Evolutionary conservation across 139 green algal genomes (phyloP).

Genomic region (Yamagishiella unicocca): DNA sequence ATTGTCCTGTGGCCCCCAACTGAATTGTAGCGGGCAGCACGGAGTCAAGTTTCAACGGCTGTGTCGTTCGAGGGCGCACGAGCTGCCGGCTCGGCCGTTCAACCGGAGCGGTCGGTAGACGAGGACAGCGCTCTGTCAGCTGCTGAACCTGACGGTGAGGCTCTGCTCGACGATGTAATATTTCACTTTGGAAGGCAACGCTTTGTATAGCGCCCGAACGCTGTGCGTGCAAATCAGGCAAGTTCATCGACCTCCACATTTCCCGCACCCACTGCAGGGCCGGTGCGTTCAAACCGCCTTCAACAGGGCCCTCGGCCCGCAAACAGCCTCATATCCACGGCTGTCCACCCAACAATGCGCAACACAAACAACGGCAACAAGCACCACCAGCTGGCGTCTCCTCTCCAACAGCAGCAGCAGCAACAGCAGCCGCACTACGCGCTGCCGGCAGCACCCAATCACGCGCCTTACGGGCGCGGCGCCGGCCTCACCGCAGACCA

Average conservation of each 20-base stretch:
- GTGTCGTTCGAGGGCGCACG: slow-evolving; percentile 67
- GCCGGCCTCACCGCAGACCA: slow-evolving; percentile 36
- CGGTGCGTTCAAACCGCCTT: slow-evolving; percentile 7
- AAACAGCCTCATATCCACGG: slow-evolving; percentile 69
- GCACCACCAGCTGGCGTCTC: not conserved
- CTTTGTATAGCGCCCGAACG: no score
- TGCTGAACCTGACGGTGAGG: slow-evolving; percentile 61
- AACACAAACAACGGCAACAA: not conserved
- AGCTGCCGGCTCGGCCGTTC: slow-evolving; percentile 63
- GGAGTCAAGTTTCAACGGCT: slow-evolving; percentile 68
- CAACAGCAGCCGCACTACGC: slow-evolving; percentile 3
- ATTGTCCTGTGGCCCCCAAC: no score
- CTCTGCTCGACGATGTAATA: not conserved
- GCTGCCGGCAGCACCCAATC: not conserved
- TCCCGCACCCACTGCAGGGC: no score
- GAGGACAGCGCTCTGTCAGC: slow-evolving; percentile 68
- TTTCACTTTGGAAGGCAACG: not conserved
- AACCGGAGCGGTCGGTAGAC: slow-evolving; percentile 60
- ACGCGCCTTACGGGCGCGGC: not conserved
- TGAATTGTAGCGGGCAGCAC: slow-evolving; percentile 46
- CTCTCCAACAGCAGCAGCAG: not conserved
- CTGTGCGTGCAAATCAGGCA: no score
- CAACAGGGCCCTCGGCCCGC: slow-evolving; percentile 47
- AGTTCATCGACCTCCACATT: not conserved
- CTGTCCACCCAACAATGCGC: slow-evolving; percentile 50